Evolutionary conservation across 2,329 filamentous ascomycete genomes (phyloP), one percentile per base, ranked within the genome.

Genomic region (Penicillium verrucosum): DNA sequence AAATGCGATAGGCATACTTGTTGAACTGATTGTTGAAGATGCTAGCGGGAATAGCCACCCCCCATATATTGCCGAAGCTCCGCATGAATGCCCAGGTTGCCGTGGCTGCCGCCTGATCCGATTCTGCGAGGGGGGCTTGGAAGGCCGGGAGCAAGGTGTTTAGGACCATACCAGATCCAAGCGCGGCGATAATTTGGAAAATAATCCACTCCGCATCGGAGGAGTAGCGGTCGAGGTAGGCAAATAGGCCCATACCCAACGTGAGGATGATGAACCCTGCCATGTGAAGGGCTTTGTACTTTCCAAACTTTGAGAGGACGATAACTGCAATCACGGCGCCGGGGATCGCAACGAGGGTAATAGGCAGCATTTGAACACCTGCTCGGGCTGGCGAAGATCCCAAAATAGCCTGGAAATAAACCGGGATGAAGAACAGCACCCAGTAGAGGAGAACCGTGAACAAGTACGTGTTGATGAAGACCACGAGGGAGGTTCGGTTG

Each of bases 391-490:
- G 70, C 0, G 68, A 64, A 5, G 67, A 65, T 0, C 65, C 48
- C 3, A 66, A 58, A 0, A 80, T 76, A 0, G 64, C 68, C 51
- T 79, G 76, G 60, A 79, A 77, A 56, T 77, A 80, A 6, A 79
- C 61, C 0, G 78, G 76, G 3, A 78, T 55, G 58, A 77, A 77
- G 63, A 71, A 75, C n/a, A 70, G 56, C 4, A 65, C 50, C 73
- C 74, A 78, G 34, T 70, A 67, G 14, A 62, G 51, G 11, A 76
- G 55, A 8, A 76, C 54, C 1, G 63, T 60, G 54, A 76, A 68
- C 4, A 79, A 47, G 56, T 80, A 79, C 1, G 70, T 74, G 14
- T 72, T 54, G 9, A 70, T 46, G 48, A 72, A 73, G 0, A 63
- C 65, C 9, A 68, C 61, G 4, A 57, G 25, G 0, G 59, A 66